phyloP scores from a whole-genome alignment of 1,139 yeast genomes.

The Scheffersomyces segobiensis region DNA sequence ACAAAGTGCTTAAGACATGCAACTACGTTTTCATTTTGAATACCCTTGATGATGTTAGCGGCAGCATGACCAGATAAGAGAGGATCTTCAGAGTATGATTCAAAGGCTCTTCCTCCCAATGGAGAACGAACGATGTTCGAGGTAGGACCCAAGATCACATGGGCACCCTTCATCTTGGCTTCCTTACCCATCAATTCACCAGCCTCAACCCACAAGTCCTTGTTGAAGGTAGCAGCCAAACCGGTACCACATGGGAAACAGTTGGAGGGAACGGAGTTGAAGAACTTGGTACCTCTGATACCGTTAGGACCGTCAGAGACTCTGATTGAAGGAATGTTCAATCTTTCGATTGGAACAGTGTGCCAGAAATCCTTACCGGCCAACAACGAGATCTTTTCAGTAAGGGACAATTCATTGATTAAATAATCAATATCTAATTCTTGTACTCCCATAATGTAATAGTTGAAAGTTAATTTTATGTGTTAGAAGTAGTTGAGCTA shows the following conservation, averaged over 20 bases:
- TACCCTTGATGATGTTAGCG: constrained; percentile 28
- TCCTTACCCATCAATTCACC: constrained; percentile 38
- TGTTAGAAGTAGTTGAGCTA: no score
- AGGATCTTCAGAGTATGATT: constrained; percentile 36
- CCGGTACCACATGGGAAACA: constrained; percentile 41
- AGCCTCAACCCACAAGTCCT: constrained; percentile 24
- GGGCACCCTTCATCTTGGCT: constrained; percentile 34
- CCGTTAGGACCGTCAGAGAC: constrained; percentile 42
- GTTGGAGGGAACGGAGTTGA: constrained; percentile 33
- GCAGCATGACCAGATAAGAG: constrained; percentile 32
- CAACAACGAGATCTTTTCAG: constrained; percentile 50
- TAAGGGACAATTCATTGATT: constrained; percentile 41
- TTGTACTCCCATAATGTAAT: no score
- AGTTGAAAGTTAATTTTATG: no score
- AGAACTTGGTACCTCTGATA: constrained; percentile 33
- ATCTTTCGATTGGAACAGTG: constrained; percentile 48
- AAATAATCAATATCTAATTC: constrained; percentile 44
- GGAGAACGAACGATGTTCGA: constrained; percentile 35
- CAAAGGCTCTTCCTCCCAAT: constrained; percentile 38
- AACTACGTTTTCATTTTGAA: constrained; percentile 21
- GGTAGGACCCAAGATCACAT: constrained; percentile 36
- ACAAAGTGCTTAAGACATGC: constrained; percentile 17
- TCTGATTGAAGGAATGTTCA: constrained; percentile 35
- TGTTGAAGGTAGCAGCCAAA: constrained; percentile 43
- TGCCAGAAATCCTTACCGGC: constrained; percentile 60